A percentile compares a stretch with the other conserved stretches of the same genome.
phyloP scores from a whole-genome alignment of 768 basidiomycete genomes.

The Amanita phalloides region DNA sequence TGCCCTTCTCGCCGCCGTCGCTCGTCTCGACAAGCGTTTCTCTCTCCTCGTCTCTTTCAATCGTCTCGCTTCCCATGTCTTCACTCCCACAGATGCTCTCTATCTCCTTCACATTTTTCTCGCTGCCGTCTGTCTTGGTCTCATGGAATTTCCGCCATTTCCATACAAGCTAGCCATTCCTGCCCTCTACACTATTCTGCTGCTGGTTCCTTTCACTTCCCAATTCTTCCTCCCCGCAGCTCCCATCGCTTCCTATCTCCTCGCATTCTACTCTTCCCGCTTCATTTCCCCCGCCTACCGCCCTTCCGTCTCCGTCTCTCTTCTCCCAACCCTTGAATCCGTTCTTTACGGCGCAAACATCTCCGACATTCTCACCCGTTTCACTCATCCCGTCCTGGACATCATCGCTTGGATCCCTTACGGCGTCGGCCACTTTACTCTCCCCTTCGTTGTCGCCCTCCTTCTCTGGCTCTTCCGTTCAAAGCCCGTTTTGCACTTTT shows the following conservation, averaged over 20 bases:
- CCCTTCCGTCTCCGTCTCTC: slow-evolving; percentile 80
- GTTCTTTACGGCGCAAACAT: slow-evolving; percentile 97
- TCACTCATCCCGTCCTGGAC: slow-evolving; percentile 87
- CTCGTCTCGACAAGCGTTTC: slow-evolving; percentile 68
- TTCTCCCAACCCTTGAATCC: slow-evolving; percentile 90
- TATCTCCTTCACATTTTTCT: slow-evolving; percentile 57
- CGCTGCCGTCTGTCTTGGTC: slow-evolving; percentile 57
- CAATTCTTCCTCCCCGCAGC: slow-evolving; percentile 88
- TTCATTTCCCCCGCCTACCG: slow-evolving; percentile 73
- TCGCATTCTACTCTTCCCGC: slow-evolving; percentile 77
- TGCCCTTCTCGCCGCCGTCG: slow-evolving; percentile 52
- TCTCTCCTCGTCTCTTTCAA: slow-evolving; percentile 55
- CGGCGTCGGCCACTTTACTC: slow-evolving; percentile 83
- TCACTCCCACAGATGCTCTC: slow-evolving; percentile 42
- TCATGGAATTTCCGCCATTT: slow-evolving; percentile 63
- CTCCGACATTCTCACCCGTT: slow-evolving; percentile 91
- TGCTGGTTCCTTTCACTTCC: slow-evolving; percentile 77
- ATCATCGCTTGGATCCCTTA: slow-evolving; percentile 95
- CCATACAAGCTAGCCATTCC: slow-evolving; percentile 75
- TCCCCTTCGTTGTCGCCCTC: slow-evolving; percentile 81
- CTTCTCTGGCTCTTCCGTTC: slow-evolving; percentile 87
- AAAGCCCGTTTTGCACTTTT: slow-evolving; percentile 70
- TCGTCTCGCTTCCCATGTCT: slow-evolving; percentile 46
- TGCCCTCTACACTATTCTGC: slow-evolving; percentile 49
- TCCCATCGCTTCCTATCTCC: slow-evolving; percentile 78